Conservation (phyloP, 306 rosid species). For the Malus sieversii region DNA sequence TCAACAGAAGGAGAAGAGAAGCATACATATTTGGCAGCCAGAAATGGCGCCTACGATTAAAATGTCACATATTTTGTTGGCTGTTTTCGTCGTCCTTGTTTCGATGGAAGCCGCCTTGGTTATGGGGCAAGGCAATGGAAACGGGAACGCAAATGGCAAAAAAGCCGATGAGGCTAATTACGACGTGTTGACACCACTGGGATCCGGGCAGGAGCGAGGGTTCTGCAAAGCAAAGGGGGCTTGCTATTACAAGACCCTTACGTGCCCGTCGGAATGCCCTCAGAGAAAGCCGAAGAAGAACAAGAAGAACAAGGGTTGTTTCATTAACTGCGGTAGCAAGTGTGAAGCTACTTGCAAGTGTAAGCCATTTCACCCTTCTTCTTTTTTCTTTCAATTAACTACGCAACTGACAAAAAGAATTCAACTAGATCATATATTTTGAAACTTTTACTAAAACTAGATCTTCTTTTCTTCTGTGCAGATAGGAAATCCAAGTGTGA, state of each 20-base stretch:
- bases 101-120: conserved; percentile 3
- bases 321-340: conserved; percentile 55
- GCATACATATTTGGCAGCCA: not conserved
- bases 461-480: conserved; percentile 11
- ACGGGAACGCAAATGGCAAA: not conserved
- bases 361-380: not conserved
- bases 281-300: conserved; percentile 64
- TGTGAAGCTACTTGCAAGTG: conserved; percentile 83
- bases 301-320: conserved; percentile 62
- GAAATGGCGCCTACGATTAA: conserved; percentile 3
- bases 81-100: not conserved
- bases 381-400: not conserved
- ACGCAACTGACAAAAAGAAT: not conserved
- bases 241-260: conserved; percentile 39
- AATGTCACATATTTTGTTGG: not conserved
- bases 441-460: not conserved
- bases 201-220: conserved; percentile 46
- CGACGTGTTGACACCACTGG: conserved; percentile 17
- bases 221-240: conserved; percentile 32
- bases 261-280: conserved; percentile 51
- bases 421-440: not conserved
- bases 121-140: not conserved
- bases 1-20: not conserved
- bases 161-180: conserved; percentile 24
- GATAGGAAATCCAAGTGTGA: conserved; percentile 62